Conservation (phyloP, 2,329 filamentous ascomycete species). For the Dothideomycetidae sp. region DNA sequence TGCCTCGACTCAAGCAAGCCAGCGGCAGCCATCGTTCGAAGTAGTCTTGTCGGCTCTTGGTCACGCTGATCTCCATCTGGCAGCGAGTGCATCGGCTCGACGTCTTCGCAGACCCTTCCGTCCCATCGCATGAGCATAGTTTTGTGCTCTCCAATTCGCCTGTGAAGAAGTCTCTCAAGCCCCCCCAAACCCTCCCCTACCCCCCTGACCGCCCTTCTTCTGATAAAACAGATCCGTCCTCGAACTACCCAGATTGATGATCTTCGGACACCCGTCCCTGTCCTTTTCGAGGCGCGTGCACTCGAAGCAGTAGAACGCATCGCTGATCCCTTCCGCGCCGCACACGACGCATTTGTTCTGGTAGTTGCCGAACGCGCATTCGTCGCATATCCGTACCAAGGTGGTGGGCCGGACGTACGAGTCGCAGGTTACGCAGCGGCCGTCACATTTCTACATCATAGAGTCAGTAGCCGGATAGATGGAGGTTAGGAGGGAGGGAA, state of each 20-base stretch:
- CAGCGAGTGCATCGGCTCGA: too few species aligned
- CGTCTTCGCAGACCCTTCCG: too few species aligned
- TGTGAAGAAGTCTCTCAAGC: background rate
- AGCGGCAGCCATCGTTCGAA: too few species aligned
- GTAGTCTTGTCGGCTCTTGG: too few species aligned
- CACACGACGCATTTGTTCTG: constrained; percentile 99
- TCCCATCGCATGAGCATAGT: too few species aligned
- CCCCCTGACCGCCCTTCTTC: constrained; percentile 39
- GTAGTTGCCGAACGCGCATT: constrained; percentile 99
- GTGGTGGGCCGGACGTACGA: constrained; percentile 97
- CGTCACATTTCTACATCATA: constrained; percentile 99
- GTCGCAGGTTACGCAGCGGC: constrained; percentile 98
- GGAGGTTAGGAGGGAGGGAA: too few species aligned
- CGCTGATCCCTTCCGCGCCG: constrained; percentile 92
- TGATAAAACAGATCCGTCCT: constrained; percentile 80
- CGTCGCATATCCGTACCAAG: constrained; percentile 94
- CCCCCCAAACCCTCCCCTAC: constrained; percentile 1
- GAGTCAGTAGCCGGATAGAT: too few species aligned
- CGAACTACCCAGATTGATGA: constrained; percentile 92
- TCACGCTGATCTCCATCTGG: too few species aligned
- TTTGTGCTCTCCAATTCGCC: background rate
- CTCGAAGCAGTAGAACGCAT: constrained; percentile 99
- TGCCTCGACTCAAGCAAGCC: too few species aligned
- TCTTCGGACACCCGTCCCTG: constrained; percentile 94
- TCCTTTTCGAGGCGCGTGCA: constrained; percentile 96